These are phyloP conservation scores for Leishmania amazonensis DNA, from an alignment of 208 protist genomes.

Conservation along the genomic window DNA sequence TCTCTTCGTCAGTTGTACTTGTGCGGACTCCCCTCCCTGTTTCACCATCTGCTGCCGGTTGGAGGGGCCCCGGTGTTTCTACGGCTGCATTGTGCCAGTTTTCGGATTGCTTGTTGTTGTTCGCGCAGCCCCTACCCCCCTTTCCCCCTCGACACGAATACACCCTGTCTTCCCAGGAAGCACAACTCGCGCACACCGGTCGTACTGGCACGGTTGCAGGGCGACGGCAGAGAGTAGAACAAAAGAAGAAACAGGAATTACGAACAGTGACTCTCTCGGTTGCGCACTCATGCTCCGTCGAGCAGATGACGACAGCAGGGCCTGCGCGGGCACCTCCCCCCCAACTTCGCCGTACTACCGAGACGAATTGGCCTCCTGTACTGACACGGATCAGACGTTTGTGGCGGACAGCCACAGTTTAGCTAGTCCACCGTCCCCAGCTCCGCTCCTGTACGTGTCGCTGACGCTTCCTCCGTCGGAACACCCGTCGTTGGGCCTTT, in stretches of 20 bases:
- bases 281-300: neutral
- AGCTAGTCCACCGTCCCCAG: constrained; percentile 3
- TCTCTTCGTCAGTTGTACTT: too few species aligned
- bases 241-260: neutral
- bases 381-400: constrained; percentile 7
- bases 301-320: neutral
- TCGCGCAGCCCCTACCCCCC: neutral
- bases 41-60: neutral
- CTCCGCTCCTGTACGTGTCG: constrained; percentile 18
- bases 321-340: neutral
- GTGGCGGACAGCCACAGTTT: neutral
- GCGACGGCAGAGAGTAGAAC: neutral
- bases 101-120: neutral
- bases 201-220: neutral
- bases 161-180: neutral
- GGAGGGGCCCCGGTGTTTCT: neutral
- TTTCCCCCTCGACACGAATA: neutral
- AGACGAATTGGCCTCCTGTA: constrained; percentile 18
- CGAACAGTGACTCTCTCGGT: neutral
- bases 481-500: neutral
- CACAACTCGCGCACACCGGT: neutral
- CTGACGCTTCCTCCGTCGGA: neutral
- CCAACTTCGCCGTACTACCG: constrained; percentile 4
- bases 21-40: neutral
- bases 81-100: neutral